These are phyloP conservation scores for Tieghemiomyces parasiticus DNA, from an alignment of 192 early-diverging fungal genomes.

Conservation along the genomic window DNA sequence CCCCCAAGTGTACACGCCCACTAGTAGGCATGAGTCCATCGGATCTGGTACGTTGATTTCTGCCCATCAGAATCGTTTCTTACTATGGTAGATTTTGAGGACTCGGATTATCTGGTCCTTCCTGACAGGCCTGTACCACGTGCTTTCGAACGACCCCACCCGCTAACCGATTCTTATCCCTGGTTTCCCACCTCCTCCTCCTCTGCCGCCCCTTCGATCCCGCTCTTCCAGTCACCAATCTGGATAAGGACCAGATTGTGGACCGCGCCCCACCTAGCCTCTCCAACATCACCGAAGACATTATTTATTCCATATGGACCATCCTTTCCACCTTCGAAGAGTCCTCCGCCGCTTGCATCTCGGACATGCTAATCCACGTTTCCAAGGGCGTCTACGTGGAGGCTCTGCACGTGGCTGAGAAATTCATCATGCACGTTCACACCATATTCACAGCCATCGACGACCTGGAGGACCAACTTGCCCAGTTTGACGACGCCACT, in stretches of 20 bases:
- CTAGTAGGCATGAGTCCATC: slow-evolving; percentile 4
- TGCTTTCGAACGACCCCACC: too few species aligned
- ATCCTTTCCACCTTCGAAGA: slow-evolving; percentile 94
- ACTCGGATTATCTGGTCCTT: too few species aligned
- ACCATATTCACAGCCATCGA: slow-evolving; percentile 83
- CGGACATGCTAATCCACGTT: slow-evolving; percentile 85
- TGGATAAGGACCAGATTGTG: slow-evolving; percentile 5
- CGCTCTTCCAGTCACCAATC: background rate
- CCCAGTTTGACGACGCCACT: slow-evolving; percentile 43
- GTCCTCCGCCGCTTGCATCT: slow-evolving; percentile 87
- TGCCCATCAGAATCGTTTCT: too few species aligned
- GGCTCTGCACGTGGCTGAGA: slow-evolving; percentile 64
- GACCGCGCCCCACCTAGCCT: background rate
- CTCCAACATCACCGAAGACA: slow-evolving; percentile 46
- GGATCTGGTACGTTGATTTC: background rate
- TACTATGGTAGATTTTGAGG: too few species aligned
- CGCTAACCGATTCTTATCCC: too few species aligned
- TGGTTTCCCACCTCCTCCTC: too few species aligned
- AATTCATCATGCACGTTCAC: slow-evolving; percentile 85
- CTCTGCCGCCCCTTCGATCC: too few species aligned
- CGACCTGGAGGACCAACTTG: slow-evolving; percentile 59
- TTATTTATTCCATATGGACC: slow-evolving; percentile 76
- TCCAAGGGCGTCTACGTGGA: slow-evolving; percentile 71
- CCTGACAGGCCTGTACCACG: too few species aligned
- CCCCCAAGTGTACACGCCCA: slow-evolving; percentile 23